Conservation (phyloP, 495 filamentous ascomycete species). For the Aspergillus mulundensis region DNA sequence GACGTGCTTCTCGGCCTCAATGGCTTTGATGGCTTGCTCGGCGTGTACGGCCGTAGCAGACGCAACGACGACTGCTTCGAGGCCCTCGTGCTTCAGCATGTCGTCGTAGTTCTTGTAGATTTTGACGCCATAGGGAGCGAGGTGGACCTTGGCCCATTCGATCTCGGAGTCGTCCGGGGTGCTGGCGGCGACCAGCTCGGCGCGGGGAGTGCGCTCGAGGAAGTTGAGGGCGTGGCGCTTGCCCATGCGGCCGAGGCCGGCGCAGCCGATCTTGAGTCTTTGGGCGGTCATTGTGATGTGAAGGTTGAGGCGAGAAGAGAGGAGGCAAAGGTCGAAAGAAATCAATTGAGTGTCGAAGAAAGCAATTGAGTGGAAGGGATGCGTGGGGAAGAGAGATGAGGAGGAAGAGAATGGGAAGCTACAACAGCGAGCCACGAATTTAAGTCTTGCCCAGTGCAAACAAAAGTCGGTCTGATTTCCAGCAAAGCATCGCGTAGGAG, state of each 20-base stretch:
- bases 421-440: conserved; percentile 1
- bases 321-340: neutral
- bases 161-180: conserved; percentile 47
- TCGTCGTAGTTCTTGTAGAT: conserved; percentile 52
- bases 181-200: conserved; percentile 50
- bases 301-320: neutral
- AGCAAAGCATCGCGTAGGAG: conserved; percentile 3
- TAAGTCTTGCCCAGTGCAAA: neutral
- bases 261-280: conserved; percentile 47
- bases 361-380: neutral
- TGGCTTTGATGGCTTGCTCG: conserved; percentile 54
- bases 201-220: conserved; percentile 47
- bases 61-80: conserved; percentile 51
- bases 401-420: neutral
- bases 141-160: conserved; percentile 47
- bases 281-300: conserved; percentile 36
- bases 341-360: neutral
- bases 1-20: conserved; percentile 49
- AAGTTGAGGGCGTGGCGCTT: conserved; percentile 54
- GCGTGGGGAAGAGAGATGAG: neutral
- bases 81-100: conserved; percentile 52
- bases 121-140: conserved; percentile 44
- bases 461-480: conserved; percentile 15
- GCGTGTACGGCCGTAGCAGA: conserved; percentile 54
- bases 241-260: conserved; percentile 57